Evolutionary conservation across 441 rosid genomes (phyloP).

Genomic region (Rhodomyrtus psidioides): DNA sequence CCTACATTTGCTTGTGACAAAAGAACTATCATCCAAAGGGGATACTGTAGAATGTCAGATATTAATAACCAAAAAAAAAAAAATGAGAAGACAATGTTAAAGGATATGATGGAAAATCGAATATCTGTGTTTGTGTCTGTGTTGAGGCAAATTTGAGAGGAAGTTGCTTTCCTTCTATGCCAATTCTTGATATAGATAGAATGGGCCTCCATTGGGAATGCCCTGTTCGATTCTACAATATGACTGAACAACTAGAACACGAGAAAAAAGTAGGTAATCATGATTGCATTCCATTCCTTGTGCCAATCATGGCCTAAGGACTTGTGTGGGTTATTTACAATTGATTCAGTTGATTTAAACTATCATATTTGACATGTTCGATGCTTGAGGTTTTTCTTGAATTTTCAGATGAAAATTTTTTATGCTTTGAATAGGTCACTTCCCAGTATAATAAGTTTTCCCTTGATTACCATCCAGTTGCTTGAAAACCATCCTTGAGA

Average conservation of each 20-base stretch:
- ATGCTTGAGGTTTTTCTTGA: background rate
- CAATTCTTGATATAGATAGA: background rate
- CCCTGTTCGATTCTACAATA: background rate
- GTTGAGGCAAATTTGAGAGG: background rate
- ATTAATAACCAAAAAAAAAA: background rate
- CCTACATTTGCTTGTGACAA: background rate
- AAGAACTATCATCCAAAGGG: background rate
- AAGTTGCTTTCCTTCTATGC: background rate
- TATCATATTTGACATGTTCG: background rate
- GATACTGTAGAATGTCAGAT: background rate
- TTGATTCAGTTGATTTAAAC: background rate
- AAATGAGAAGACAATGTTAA: background rate
- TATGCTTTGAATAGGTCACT: background rate
- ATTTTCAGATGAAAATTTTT: background rate
- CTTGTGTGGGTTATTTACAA: background rate
- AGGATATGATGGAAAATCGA: background rate
- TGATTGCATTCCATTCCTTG: background rate
- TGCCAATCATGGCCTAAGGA: background rate
- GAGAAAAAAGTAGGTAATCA: background rate
- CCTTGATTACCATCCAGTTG: background rate
- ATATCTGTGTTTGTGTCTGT: background rate
- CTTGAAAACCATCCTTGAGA: background rate
- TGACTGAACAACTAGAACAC: background rate
- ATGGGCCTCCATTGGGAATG: background rate
- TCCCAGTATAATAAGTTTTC: background rate